phyloP scores from a whole-genome alignment of 495 filamentous ascomycete genomes.

The Penicillium longicatenatum region DNA sequence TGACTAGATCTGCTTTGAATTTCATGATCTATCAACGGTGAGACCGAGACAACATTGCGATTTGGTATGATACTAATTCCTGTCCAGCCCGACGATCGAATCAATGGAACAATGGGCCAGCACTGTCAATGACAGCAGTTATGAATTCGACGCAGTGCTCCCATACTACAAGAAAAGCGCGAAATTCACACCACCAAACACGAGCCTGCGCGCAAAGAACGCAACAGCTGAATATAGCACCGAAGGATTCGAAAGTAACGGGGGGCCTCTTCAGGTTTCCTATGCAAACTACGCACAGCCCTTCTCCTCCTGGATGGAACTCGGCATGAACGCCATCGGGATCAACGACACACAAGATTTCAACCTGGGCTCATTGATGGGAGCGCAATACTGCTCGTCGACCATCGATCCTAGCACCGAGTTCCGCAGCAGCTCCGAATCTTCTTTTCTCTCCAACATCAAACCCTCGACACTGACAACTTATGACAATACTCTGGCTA shows the following conservation, averaged over 20 bases:
- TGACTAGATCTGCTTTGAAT: constrained; percentile 45
- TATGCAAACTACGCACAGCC: constrained; percentile 51
- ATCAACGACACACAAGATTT: constrained; percentile 30
- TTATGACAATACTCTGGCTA: constrained; percentile 23
- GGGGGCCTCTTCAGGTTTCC: constrained; percentile 52
- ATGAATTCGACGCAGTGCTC: constrained; percentile 52
- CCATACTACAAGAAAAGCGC: constrained; percentile 57
- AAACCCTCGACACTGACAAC: constrained; percentile 17
- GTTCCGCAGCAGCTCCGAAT: constrained; percentile 40
- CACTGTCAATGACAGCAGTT: constrained; percentile 55
- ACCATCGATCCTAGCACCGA: constrained; percentile 40
- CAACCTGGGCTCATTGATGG: constrained; percentile 37
- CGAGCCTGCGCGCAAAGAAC: constrained; percentile 35
- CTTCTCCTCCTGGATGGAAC: constrained; percentile 43
- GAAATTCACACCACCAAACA: constrained; percentile 54
- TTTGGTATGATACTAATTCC: not conserved
- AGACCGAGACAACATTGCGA: not conserved
- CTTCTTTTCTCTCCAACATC: constrained; percentile 33
- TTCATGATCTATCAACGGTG: constrained; percentile 51
- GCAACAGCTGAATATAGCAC: constrained; percentile 47
- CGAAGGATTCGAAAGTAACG: constrained; percentile 27
- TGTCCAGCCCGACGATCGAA: constrained; percentile 35
- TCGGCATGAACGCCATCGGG: constrained; percentile 42
- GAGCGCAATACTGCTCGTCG: constrained; percentile 38
- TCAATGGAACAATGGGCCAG: constrained; percentile 59